Conservation (phyloP, 768 basidiomycete genomes). For the Russula virescens region DNA sequence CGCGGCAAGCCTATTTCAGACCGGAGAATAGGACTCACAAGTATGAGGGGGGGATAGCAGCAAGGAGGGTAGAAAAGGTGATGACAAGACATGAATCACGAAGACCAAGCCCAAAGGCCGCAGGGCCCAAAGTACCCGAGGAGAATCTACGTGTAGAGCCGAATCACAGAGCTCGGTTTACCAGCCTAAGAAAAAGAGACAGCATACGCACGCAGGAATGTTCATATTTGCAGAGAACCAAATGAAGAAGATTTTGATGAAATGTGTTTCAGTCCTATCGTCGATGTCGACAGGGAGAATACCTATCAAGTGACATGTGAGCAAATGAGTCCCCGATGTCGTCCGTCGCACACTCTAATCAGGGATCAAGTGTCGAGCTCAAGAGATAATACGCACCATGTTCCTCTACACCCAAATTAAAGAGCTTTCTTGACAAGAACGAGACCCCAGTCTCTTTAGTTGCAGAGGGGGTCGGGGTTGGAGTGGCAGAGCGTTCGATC, state of each 20-base stretch:
- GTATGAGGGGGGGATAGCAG: conserved; percentile 39
- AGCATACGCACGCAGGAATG: conserved; percentile 38
- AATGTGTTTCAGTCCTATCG: conserved; percentile 35
- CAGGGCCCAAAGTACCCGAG: conserved; percentile 43
- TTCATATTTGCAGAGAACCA: conserved; percentile 39
- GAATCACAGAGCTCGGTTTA: not conserved
- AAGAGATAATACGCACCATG: no score
- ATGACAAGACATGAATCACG: conserved; percentile 43
- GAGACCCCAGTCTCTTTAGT: no score
- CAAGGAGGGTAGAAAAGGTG: conserved; percentile 41
- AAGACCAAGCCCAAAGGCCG: conserved; percentile 38
- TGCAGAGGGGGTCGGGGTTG: no score
- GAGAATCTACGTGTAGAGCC: conserved; percentile 34
- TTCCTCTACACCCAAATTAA: no score
- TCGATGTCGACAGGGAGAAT: conserved; percentile 34
- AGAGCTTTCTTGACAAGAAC: no score
- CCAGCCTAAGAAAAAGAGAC: not conserved
- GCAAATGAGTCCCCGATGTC: not conserved
- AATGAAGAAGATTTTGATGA: conserved; percentile 38
- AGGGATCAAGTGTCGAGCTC: no score
- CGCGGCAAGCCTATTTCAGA: not conserved
- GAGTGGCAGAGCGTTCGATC: no score
- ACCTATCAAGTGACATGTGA: conserved; percentile 22
- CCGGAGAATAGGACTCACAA: conserved; percentile 33
- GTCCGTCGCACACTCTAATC: not conserved